Evolutionary conservation across 2,329 filamentous ascomycete genomes (phyloP), one percentile per base, ranked within the genome.

Genomic region (Alternaria sp.): DNA sequence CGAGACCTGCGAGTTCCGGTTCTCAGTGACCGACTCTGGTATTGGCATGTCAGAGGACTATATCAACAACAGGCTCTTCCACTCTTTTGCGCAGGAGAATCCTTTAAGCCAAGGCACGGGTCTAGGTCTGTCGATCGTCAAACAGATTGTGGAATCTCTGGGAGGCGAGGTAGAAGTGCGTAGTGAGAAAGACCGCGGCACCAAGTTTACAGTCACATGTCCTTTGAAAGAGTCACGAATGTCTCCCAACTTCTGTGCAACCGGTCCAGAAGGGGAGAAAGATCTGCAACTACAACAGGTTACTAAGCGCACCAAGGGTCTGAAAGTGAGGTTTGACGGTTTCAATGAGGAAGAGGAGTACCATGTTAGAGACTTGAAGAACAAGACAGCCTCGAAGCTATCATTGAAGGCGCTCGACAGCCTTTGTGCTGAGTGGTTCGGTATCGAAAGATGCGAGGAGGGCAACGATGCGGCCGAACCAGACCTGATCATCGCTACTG

Each of bases 31-130:
- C 15, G 79, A 81, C 32, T 79, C 78, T 15, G 79, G 79, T n/a
- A 79, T 79, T 25, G 79, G 79, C 3, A 81, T 81, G 77, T 80
- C 77, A 1, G 71, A 78, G 43, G 77, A 81, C 36, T 81, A 80
- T 54, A 69, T 81, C 44, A 73, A 77, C 60, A 73, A 75, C 40
- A 71, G 76, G 46, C 66, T 81, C 0, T 81, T 78, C 62, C 76
- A 77, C 40, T 80, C 79, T 3, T 81, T 81, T 52, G 76, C 78
- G 2, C 79, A 81, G 59, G 79, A 81, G 49, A 78, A 81, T 17
- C 74, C 77, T 23, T 61, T 80, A 6, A 76, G 72, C n/a, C 76
- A 79, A 28, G 79, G 79, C 12, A 80, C 78, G 12, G 79, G 79
- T 11, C 70, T 81, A 3, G 79, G 79, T 19, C 69, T 81, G n/a